phyloP scores from a whole-genome alignment of 2,329 filamentous ascomycete species.

The Xylaria sp. region DNA sequence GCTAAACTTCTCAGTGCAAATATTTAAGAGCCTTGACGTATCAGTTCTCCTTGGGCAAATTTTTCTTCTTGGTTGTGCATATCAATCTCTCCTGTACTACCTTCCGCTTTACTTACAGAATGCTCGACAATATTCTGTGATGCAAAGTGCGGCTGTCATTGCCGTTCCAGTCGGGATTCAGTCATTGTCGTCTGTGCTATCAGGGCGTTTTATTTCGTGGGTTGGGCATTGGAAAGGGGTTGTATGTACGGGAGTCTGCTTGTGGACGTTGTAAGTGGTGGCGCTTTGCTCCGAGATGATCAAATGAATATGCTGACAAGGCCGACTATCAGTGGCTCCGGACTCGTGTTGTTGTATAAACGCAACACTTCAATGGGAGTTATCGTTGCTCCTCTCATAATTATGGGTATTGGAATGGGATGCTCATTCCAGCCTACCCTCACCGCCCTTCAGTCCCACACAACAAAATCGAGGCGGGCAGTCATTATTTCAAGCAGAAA shows the following conservation, averaged over 20 bases:
- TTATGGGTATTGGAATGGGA: conserved; percentile 66
- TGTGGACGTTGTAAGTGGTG: conserved; percentile 51
- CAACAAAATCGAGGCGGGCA: conserved; percentile 66
- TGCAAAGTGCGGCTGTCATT: conserved; percentile 63
- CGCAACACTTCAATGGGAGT: conserved; percentile 57
- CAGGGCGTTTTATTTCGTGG: conserved; percentile 68
- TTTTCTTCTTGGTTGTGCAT: conserved; percentile 69
- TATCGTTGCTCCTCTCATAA: conserved; percentile 62
- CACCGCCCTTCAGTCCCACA: conserved; percentile 69
- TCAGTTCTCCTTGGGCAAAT: conserved; percentile 66
- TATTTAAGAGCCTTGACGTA: conserved; percentile 66
- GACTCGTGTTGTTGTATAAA: conserved; percentile 63
- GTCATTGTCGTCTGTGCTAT: conserved; percentile 57
- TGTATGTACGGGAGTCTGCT: conserved; percentile 58
- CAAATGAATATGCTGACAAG: not conserved
- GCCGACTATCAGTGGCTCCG: conserved; percentile 54
- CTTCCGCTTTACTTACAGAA: conserved; percentile 72
- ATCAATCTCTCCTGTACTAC: conserved; percentile 70
- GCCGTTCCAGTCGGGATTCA: conserved; percentile 63
- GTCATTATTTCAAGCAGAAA: conserved; percentile 72
- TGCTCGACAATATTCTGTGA: conserved; percentile 51
- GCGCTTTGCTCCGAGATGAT: not conserved
- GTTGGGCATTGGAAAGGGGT: conserved; percentile 68
- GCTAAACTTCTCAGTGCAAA: conserved; percentile 52
- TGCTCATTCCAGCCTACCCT: conserved; percentile 61